phyloP scores from a whole-genome alignment of 129 eudicot genomes.

The Sambucus nigra region DNA sequence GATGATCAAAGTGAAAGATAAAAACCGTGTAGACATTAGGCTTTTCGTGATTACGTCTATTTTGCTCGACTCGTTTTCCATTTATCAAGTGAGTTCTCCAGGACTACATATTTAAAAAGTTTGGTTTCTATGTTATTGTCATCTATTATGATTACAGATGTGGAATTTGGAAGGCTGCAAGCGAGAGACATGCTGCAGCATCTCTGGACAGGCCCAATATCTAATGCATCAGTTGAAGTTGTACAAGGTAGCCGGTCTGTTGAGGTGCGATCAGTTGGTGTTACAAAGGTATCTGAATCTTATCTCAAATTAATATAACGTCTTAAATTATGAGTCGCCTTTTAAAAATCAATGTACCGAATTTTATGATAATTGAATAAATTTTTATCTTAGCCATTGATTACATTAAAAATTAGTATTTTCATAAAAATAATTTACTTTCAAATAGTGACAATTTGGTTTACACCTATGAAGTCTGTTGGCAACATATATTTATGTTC shows the following conservation, averaged over 20 bases:
- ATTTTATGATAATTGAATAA: background rate
- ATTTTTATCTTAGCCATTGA: too few species aligned
- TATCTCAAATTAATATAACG: background rate
- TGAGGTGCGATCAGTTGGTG: slow-evolving; percentile 95
- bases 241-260: slow-evolving; percentile 91
- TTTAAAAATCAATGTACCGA: background rate
- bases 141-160: slow-evolving; percentile 29
- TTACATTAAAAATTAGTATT: too few species aligned
- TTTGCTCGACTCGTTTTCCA: too few species aligned
- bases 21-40: too few species aligned
- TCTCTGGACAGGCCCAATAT: slow-evolving; percentile 97
- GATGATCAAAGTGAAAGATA: too few species aligned
- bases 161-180: slow-evolving; percentile 92
- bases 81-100: too few species aligned
- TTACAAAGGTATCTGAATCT: slow-evolving; percentile 60
- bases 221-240: slow-evolving; percentile 83
- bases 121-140: too few species aligned
- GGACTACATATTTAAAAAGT: too few species aligned
- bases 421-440: too few species aligned
- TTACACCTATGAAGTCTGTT: background rate
- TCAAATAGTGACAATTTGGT: too few species aligned
- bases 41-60: too few species aligned
- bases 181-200: slow-evolving; percentile 96
- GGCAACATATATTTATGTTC: too few species aligned
- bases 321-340: background rate